Evolutionary conservation across 495 filamentous ascomycete species (phyloP).

Genomic region (Trichodelitschia bisporula): DNA sequence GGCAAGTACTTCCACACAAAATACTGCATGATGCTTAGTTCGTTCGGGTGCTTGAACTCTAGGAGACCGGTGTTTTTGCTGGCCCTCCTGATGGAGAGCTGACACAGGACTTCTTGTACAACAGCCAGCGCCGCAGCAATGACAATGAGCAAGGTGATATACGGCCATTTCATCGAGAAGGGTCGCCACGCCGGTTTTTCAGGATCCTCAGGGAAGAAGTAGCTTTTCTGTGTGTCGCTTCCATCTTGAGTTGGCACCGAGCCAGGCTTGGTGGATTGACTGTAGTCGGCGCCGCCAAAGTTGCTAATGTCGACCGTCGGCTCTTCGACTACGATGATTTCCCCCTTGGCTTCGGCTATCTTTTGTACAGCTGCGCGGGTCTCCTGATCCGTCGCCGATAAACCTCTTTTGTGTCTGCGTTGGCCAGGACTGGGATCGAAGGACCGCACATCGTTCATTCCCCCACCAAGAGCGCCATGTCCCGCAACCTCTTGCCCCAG

Average conservation of each 20-base stretch:
- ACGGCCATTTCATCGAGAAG: conserved; percentile 41
- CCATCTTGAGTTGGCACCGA: conserved; percentile 1
- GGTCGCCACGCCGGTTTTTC: conserved; percentile 46
- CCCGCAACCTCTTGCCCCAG: no score
- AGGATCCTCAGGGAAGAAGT: conserved; percentile 22
- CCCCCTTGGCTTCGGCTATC: conserved; percentile 8
- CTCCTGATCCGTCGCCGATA: conserved; percentile 1
- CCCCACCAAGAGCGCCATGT: no score
- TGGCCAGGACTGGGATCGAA: conserved; percentile 3
- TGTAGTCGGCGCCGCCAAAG: conserved; percentile 1
- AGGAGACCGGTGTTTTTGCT: conserved; percentile 14
- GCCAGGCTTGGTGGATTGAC: conserved; percentile 7
- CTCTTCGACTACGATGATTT: conserved; percentile 7
- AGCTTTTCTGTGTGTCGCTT: conserved; percentile 1
- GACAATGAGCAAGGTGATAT: conserved; percentile 28
- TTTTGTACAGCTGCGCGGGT: conserved; percentile 5
- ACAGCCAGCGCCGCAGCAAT: conserved; percentile 29
- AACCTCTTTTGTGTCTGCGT: not conserved
- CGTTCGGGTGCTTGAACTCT: conserved; percentile 25
- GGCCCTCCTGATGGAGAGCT: conserved; percentile 19
- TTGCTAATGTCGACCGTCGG: conserved; percentile 8
- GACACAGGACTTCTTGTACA: conserved; percentile 34
- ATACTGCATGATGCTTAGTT: conserved; percentile 26
- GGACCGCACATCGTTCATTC: conserved; percentile 7
- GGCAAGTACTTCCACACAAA: conserved; percentile 53